Percentiles rank a stretch among this genome's conserved stretches.
Conservation (phyloP, 2,329 filamentous ascomycete species). For the Colletotrichum tanaceti region DNA sequence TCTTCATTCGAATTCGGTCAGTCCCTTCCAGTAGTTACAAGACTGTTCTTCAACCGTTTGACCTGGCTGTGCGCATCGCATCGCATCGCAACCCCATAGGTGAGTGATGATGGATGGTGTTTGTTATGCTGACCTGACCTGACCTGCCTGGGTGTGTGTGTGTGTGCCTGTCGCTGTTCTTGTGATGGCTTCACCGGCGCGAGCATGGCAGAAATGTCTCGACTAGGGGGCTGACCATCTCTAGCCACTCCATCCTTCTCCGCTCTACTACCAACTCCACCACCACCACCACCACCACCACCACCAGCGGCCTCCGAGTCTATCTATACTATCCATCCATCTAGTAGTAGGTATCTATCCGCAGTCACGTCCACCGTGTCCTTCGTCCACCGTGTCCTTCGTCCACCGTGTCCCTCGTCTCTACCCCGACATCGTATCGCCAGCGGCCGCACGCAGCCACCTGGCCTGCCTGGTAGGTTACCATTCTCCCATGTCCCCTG, state of each 20-base stretch:
- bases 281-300: too few species aligned
- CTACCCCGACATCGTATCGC: background rate
- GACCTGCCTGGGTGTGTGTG: conserved; percentile 1
- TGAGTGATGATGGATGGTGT: conserved; percentile 24
- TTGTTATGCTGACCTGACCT: background rate
- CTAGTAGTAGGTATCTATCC: conserved; percentile 5
- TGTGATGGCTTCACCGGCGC: conserved; percentile 24
- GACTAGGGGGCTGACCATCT: conserved; percentile 22
- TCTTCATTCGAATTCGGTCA: conserved; percentile 12
- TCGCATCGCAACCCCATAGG: background rate
- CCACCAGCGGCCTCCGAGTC: conserved; percentile 6
- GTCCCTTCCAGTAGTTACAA: conserved; percentile 15
- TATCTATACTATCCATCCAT: background rate
- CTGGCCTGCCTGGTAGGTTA: conserved; percentile 26
- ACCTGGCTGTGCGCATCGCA: conserved; percentile 6
- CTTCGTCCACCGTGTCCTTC: too few species aligned
- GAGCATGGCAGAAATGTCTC: conserved; percentile 12
- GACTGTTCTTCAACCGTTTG: background rate
- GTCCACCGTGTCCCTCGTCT: too few species aligned
- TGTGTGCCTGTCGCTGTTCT: conserved; percentile 3
- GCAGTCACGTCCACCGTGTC: conserved; percentile 10
- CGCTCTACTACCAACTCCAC: too few species aligned
- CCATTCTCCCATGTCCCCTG: conserved; percentile 32
- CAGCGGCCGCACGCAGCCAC: conserved; percentile 29
- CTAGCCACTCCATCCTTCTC: conserved; percentile 16